Conservation (phyloP, 2,329 filamentous ascomycete species). For the Polytolypa hystricis region DNA sequence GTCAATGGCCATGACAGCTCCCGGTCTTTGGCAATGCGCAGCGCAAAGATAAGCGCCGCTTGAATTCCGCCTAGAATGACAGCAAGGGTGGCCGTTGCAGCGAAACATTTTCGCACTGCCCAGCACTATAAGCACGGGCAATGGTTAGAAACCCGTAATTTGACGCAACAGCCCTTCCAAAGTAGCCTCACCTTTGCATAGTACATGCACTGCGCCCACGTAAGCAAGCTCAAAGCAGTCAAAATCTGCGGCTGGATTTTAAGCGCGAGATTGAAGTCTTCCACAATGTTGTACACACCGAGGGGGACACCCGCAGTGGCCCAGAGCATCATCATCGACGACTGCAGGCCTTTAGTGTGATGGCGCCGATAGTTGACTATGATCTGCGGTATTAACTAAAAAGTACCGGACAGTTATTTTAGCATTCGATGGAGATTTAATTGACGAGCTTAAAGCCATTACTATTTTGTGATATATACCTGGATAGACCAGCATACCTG, state of each 20-base stretch:
- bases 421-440: no score
- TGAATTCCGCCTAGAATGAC: constrained; percentile 49
- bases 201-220: constrained; percentile 47
- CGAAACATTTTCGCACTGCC: constrained; percentile 38
- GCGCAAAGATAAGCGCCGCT: constrained; percentile 47
- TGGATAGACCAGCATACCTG: constrained; percentile 56
- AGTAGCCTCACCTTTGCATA: constrained; percentile 38
- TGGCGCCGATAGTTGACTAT: constrained; percentile 56
- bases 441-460: no score
- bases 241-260: constrained; percentile 48
- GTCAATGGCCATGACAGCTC: constrained; percentile 50
- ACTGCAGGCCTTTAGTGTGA: constrained; percentile 53
- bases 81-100: constrained; percentile 42
- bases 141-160: no score
- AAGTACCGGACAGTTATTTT: no score
- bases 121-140: constrained; percentile 46
- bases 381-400: constrained; percentile 58
- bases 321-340: constrained; percentile 62
- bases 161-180: no score
- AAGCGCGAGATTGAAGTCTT: constrained; percentile 43
- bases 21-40: constrained; percentile 35
- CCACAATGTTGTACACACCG: constrained; percentile 49
- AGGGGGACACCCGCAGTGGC: constrained; percentile 55
- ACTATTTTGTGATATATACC: constrained; percentile 26
- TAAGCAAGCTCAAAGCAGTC: constrained; percentile 40